Conservation (phyloP, 352 stramenopile species). For the Globisporangium polare region DNA sequence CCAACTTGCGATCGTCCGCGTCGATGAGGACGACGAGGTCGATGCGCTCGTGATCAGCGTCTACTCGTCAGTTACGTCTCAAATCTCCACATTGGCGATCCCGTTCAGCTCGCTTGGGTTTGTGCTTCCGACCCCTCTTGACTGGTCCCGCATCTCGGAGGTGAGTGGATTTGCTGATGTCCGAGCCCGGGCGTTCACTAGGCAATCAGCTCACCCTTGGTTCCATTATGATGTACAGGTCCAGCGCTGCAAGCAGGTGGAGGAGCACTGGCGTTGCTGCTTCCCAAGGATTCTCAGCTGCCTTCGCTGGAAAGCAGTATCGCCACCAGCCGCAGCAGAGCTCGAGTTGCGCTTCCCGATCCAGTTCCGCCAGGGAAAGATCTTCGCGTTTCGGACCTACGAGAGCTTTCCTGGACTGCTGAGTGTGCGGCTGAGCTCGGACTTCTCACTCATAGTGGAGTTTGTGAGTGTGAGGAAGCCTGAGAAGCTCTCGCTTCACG, state of each 20-base stretch:
- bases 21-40: conserved; percentile 20
- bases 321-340: not conserved
- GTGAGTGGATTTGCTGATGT: no score
- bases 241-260: conserved; percentile 21
- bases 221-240: conserved; percentile 8
- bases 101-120: conserved; percentile 19
- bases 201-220: no score
- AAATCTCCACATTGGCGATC: not conserved
- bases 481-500: not conserved
- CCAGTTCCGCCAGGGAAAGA: conserved; percentile 26
- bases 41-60: conserved; percentile 17
- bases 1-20: conserved; percentile 15
- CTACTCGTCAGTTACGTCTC: conserved; percentile 21
- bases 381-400: conserved; percentile 34
- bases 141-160: not conserved
- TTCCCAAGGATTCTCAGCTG: conserved; percentile 17
- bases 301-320: conserved; percentile 23
- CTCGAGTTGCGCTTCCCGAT: conserved; percentile 26
- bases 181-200: no score
- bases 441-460: conserved; percentile 24
- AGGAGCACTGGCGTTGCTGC: conserved; percentile 22
- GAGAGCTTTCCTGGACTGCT: conserved; percentile 27
- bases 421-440: conserved; percentile 20
- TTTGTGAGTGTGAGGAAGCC: conserved; percentile 20
- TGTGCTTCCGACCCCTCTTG: conserved; percentile 15